Percentiles rank a stretch among this genome's conserved stretches.
Evolutionary conservation across 768 basidiomycete genomes (phyloP).

Genomic region (Serendipita sp.): DNA sequence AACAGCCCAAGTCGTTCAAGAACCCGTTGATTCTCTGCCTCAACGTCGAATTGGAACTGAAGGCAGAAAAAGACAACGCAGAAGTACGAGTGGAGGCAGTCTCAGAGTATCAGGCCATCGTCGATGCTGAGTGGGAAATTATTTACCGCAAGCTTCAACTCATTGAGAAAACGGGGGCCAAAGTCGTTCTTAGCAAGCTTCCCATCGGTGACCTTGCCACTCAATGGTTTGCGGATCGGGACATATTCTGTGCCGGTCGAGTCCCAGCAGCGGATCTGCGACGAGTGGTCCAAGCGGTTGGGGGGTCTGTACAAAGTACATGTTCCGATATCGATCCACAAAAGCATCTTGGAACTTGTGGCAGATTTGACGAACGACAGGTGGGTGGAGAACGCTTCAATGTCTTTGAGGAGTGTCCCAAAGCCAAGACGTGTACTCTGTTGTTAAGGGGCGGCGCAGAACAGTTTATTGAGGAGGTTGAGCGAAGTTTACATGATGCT

Average conservation of each 20-base stretch:
- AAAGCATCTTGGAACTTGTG: conserved; percentile 83
- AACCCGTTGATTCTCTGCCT: conserved; percentile 82
- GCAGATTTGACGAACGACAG: conserved; percentile 80
- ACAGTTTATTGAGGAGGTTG: conserved; percentile 97
- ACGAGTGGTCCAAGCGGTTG: conserved; percentile 88
- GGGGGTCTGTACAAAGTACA: conserved; percentile 87
- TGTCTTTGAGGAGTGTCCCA: conserved; percentile 80
- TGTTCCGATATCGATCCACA: conserved; percentile 81
- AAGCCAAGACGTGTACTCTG: conserved; percentile 90
- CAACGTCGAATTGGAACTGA: conserved; percentile 95
- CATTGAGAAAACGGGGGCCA: conserved; percentile 90
- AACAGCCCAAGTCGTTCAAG: conserved; percentile 86
- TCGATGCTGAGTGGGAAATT: conserved; percentile 99
- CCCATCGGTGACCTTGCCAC: conserved; percentile 98
- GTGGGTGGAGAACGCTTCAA: conserved; percentile 96
- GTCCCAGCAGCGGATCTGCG: conserved; percentile 80
- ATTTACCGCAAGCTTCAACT: conserved; percentile 95
- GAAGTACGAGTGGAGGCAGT: conserved; percentile 95
- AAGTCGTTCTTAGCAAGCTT: conserved; percentile 92
- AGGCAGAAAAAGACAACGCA: conserved; percentile 98
- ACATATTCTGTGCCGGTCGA: conserved; percentile 97
- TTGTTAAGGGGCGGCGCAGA: conserved; percentile 91
- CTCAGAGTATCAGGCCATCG: conserved; percentile 96
- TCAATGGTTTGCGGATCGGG: conserved; percentile 97
- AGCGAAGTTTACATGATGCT: conserved; percentile 91